Evolutionary conservation across 2,329 filamentous ascomycete genomes (phyloP).

Genomic region (Alternaria sp.): DNA sequence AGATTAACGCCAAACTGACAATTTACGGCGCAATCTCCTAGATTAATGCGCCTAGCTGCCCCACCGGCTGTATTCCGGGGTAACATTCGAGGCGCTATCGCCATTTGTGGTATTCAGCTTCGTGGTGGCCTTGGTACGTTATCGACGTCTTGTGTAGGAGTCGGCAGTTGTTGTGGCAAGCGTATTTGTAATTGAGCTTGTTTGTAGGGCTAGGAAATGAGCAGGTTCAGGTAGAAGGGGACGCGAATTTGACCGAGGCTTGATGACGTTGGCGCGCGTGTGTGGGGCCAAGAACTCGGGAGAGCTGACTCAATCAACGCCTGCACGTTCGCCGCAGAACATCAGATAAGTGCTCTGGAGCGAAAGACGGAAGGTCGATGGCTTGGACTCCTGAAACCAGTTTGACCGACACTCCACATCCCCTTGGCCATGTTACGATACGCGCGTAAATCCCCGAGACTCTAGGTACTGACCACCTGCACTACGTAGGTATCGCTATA

Average conservation of each 20-base stretch:
- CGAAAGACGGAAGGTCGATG: neutral
- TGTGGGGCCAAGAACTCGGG: neutral
- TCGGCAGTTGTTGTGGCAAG: constrained; percentile 12
- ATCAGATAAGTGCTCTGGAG: neutral
- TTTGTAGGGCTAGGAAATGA: neutral
- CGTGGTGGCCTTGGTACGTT: constrained; percentile 3
- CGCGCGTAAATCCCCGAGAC: neutral
- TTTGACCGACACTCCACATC: neutral
- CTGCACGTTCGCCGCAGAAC: neutral
- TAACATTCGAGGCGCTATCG: neutral
- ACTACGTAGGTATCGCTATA: neutral
- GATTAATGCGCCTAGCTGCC: constrained; percentile 9
- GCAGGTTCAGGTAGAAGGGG: neutral
- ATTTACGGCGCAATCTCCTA: constrained; percentile 11
- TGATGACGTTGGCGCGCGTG: neutral
- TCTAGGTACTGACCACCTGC: neutral
- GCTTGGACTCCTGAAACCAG: neutral
- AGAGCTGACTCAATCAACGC: neutral
- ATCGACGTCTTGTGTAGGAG: neutral
- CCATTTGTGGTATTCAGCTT: neutral
- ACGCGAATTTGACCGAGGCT: neutral
- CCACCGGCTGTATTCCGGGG: constrained; percentile 17
- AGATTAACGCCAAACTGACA: neutral
- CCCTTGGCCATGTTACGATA: neutral
- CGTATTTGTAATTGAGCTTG: neutral